phyloP scores from a whole-genome alignment of 768 basidiomycete genomes.

The Pulveroboletus sp. region DNA sequence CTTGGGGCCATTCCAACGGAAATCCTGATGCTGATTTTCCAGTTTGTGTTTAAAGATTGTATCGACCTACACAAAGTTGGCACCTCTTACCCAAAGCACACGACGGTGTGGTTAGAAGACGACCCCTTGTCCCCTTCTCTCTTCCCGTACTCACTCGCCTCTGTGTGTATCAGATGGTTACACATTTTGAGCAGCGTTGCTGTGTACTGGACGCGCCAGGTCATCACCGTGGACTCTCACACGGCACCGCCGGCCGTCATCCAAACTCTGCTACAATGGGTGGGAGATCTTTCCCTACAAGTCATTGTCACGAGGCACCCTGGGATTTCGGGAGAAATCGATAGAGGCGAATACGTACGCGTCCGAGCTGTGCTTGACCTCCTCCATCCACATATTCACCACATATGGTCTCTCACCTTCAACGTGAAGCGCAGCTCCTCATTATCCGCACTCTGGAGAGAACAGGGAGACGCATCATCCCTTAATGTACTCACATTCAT shows the following conservation, averaged over 20 bases:
- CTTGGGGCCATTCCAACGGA: conserved; percentile 1
- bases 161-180: conserved; percentile 15
- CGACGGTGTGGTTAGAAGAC: conserved; percentile 6
- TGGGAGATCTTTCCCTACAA: not conserved
- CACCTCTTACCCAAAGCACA: too few relatives aligned
- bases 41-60: conserved; percentile 1
- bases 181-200: conserved; percentile 9
- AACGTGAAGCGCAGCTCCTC: conserved; percentile 1
- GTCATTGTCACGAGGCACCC: conserved; percentile 1
- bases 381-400: not conserved
- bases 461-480: not conserved
- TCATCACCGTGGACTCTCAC: conserved; percentile 13
- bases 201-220: conserved; percentile 17
- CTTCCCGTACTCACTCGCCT: conserved; percentile 10
- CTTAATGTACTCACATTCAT: not conserved
- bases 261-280: not conserved
- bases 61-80: not conserved
- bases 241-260: not conserved
- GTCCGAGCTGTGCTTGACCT: not conserved
- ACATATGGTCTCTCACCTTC: conserved; percentile 10
- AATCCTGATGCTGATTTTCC: conserved; percentile 5
- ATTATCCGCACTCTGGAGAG: conserved; percentile 5
- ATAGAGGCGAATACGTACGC: too few relatives aligned
- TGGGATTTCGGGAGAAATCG: not conserved
- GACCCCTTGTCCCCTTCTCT: conserved; percentile 6